Evolutionary conservation across 2,329 filamentous ascomycete genomes (phyloP).

Genomic region (Curvularia sp.): DNA sequence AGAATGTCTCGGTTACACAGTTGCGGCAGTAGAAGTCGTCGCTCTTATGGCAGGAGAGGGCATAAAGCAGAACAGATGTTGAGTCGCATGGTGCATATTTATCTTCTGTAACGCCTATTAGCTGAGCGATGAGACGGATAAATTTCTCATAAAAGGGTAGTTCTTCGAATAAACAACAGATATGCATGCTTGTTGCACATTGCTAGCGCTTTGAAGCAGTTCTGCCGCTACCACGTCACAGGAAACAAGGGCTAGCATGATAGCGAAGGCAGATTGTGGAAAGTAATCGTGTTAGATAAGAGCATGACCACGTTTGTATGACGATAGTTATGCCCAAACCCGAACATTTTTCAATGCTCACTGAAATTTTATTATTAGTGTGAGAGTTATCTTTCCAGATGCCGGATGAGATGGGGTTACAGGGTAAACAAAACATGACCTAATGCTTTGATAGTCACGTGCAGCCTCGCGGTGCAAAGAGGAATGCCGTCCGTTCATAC

Average conservation of each 20-base stretch:
- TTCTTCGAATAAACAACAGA: not conserved
- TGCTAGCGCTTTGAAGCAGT: not conserved
- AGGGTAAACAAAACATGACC: no score
- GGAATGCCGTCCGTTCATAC: no score
- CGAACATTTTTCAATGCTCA: no score
- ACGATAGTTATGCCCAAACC: no score
- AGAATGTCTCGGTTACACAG: constrained; percentile 17
- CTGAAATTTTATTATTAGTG: no score
- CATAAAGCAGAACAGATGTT: constrained; percentile 9
- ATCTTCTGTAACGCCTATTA: constrained; percentile 15
- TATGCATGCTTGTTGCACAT: no score
- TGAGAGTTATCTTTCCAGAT: no score
- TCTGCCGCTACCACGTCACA: not conserved
- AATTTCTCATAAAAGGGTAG: no score
- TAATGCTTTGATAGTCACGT: no score
- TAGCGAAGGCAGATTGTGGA: no score
- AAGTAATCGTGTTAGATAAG: not conserved
- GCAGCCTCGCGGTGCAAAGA: no score
- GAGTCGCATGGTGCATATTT: constrained; percentile 14
- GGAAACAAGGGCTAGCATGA: not conserved
- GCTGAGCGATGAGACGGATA: not conserved
- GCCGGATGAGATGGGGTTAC: no score
- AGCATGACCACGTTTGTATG: not conserved
- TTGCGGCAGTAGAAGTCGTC: constrained; percentile 20
- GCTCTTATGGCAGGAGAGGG: constrained; percentile 15